Conservation (phyloP, 345 rosid species). For the Dipteronia dyeriana region DNA sequence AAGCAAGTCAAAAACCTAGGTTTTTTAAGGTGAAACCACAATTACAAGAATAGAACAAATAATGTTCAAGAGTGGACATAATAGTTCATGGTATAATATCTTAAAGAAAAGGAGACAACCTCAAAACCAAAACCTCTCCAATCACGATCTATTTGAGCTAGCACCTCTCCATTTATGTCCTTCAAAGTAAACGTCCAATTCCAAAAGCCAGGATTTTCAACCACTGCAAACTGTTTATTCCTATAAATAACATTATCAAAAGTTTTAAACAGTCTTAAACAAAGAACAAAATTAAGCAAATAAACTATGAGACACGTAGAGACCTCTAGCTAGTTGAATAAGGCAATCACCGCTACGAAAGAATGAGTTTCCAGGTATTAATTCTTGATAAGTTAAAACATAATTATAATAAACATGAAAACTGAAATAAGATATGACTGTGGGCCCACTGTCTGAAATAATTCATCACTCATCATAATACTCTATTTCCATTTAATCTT, state of each 20-base stretch:
- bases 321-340: background rate
- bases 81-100: background rate
- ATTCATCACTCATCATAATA: background rate
- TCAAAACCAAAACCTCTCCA: slow-evolving; percentile 99
- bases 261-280: slow-evolving; percentile 6
- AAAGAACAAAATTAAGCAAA: background rate
- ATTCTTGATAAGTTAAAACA: background rate
- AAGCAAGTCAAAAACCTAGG: background rate
- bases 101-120: slow-evolving; percentile 42
- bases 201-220: slow-evolving; percentile 96
- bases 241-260: slow-evolving; percentile 38
- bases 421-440: background rate
- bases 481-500: background rate
- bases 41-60: background rate
- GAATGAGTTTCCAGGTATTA: background rate
- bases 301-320: background rate
- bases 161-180: slow-evolving; percentile 71
- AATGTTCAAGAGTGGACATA: background rate
- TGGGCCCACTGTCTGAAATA: background rate
- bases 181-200: slow-evolving; percentile 96
- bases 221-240: slow-evolving; percentile 86
- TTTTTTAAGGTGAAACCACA: background rate
- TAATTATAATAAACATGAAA: no score
- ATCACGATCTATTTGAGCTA: slow-evolving; percentile 89
- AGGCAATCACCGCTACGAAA: background rate